Base-by-base conservation (phyloP, 768 basidiomycete genomes). In the Grammothele lineata region DNA sequence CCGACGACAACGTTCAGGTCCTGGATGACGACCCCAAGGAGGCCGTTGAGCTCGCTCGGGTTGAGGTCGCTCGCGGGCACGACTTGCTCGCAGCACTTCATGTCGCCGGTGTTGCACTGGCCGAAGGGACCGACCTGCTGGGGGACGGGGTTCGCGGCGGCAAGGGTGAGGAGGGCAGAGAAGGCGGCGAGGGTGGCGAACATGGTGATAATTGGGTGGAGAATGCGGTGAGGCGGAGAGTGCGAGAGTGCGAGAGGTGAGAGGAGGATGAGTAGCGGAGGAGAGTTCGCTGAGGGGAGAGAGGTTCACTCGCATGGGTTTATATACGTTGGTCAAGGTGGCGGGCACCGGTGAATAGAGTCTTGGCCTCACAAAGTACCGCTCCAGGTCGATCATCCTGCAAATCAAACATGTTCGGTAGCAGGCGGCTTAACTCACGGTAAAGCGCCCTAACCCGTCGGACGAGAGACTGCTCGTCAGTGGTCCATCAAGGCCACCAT, bases 1-100 rank as follows among this genome's bases (percentile, higher is more conserved):
- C 58, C 56, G 34, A 59, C 40, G n/a, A 33, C 21, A 34, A 44
- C 56, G 38, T 47, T 40, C 17, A 57, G n/a, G 46, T 54, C 58
- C n/a, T 49, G 22, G 33, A 57, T 23, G 26, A 54, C 48, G 44
- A 53, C 42, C 11, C 50, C 54, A 14, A 57, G 44, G 4, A 56
- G 47, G 38, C 44, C 51, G 12, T 10, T 34, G 2, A 43, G 32
- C 37, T 37, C 25, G 2, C 25, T 23, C 4, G 26, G 34, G 15
- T 32, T 18, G 27, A 17, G 15, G 15, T 17, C 11, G 27, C 42
- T 39, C 18, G 47, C 37, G 21, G 35, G 10, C 42, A 33, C 34
- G 22, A 48, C 32, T 37, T 34, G 32, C 11, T 53, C 23, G 47
- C 52, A 53, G 47, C 52, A 53, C 43, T 30, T 30, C 40, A 53